Conservation (phyloP, 805 yeast species). For the Wickerhamomyces mucosus region DNA sequence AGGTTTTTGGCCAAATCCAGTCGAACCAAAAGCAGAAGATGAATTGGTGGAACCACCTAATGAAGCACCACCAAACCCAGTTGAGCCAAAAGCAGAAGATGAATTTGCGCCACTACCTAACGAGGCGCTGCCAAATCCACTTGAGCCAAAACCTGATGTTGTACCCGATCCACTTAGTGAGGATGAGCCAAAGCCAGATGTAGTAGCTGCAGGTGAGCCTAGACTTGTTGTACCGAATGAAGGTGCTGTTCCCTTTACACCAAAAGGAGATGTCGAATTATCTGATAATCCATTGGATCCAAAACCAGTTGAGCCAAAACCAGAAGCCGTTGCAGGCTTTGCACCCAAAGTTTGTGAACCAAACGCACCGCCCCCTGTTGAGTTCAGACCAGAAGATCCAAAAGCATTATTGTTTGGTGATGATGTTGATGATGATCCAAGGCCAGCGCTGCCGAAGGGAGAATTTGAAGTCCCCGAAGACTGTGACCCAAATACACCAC, state of each 20-base stretch:
- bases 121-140: constrained; percentile 3
- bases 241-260: constrained; percentile 1
- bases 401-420: neutral
- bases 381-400: neutral
- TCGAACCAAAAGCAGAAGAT: constrained; percentile 8
- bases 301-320: constrained; percentile 7
- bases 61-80: constrained; percentile 11
- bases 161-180: neutral
- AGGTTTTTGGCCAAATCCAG: constrained; percentile 6
- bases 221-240: constrained; percentile 2
- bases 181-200: neutral
- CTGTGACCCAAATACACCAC: constrained; percentile 1
- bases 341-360: constrained; percentile 12
- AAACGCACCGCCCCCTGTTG: constrained; percentile 5
- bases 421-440: constrained; percentile 19
- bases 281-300: constrained; percentile 2
- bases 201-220: neutral
- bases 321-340: constrained; percentile 1
- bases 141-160: constrained; percentile 2
- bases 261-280: constrained; percentile 7
- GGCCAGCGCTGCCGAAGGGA: constrained; percentile 4
- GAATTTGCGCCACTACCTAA: constrained; percentile 5
- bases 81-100: constrained; percentile 12
- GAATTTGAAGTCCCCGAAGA: constrained; percentile 8
- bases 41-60: constrained; percentile 2